Percentiles rank a stretch among this genome's conserved stretches.
phyloP scores from a whole-genome alignment of 164 flowering plant genomes.

The Sextonia rubra region DNA sequence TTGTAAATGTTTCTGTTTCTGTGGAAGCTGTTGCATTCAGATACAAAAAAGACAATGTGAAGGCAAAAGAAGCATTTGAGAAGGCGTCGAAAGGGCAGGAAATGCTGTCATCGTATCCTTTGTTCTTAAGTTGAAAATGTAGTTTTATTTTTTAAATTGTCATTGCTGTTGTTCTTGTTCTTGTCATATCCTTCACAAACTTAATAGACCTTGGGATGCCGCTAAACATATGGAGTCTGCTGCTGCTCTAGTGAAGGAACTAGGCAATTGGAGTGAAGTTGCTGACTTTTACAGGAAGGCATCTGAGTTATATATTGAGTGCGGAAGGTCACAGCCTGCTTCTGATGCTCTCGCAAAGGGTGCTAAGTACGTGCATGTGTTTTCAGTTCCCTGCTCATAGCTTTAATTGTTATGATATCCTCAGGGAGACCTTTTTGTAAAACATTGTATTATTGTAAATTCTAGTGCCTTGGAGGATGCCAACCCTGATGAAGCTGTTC shows the following conservation, averaged over 20 bases:
- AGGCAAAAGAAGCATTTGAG: constrained; percentile 81
- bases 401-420: neutral
- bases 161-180: neutral
- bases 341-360: constrained; percentile 94
- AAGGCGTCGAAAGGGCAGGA: constrained; percentile 95
- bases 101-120: constrained; percentile 91
- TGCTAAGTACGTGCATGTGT: constrained; percentile 59
- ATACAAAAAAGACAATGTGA: constrained; percentile 57
- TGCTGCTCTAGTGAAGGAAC: constrained; percentile 74
- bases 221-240: constrained; percentile 98
- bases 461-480: constrained; percentile 77
- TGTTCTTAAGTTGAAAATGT: constrained; percentile 1
- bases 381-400: neutral
- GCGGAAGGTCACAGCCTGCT: constrained; percentile 92
- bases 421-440: neutral
- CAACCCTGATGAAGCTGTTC: constrained; percentile 71
- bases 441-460: neutral
- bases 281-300: constrained; percentile 78
- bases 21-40: constrained; percentile 60
- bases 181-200: constrained; percentile 39
- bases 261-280: constrained; percentile 75
- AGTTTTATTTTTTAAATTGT: constrained; percentile 3
- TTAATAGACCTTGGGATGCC: constrained; percentile 93
- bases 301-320: constrained; percentile 68
- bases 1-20: constrained; percentile 8